A percentile compares a stretch with the other conserved stretches of the same genome.
Conservation (phyloP, 805 yeast genomes). For the Candida khao-thaluensis region DNA sequence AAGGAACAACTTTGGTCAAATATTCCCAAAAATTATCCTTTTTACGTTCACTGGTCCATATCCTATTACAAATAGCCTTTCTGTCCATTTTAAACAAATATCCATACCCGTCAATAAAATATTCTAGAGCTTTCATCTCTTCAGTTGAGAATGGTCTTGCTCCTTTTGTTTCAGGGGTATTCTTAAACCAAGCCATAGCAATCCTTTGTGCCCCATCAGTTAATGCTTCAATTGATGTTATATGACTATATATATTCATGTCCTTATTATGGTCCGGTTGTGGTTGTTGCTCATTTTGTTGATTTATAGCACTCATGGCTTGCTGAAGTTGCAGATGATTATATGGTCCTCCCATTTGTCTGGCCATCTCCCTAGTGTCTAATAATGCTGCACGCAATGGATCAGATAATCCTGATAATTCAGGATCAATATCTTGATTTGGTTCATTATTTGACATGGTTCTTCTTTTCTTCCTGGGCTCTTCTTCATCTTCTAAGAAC, state of each 20-base stretch:
- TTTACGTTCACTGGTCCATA: constrained; percentile 82
- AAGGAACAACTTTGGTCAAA: constrained; percentile 74
- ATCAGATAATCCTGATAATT: constrained; percentile 40
- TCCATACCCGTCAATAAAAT: constrained; percentile 69
- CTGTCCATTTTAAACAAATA: constrained; percentile 59
- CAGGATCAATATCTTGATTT: constrained; percentile 36
- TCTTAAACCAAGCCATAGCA: constrained; percentile 37
- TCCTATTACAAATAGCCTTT: constrained; percentile 72
- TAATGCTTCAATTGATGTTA: constrained; percentile 30
- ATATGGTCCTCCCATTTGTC: constrained; percentile 20
- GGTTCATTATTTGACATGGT: constrained; percentile 2
- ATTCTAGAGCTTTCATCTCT: constrained; percentile 70
- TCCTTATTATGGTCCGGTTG: neutral
- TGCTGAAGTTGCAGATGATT: constrained; percentile 28
- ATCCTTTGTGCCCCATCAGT: constrained; percentile 36
- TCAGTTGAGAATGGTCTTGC: constrained; percentile 54
- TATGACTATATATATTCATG: constrained; percentile 22
- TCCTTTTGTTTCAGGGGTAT: constrained; percentile 28
- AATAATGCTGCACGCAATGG: constrained; percentile 67
- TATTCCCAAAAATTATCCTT: constrained; percentile 91
- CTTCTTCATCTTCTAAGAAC: constrained; percentile 39
- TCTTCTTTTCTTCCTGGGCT: constrained; percentile 16
- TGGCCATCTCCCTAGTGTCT: constrained; percentile 64
- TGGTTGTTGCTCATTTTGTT: constrained; percentile 7
- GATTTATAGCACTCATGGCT: constrained; percentile 27